These are phyloP conservation scores for Bruguiera hainesii DNA, from an alignment of 441 rosid species.

Conservation along the genomic window DNA sequence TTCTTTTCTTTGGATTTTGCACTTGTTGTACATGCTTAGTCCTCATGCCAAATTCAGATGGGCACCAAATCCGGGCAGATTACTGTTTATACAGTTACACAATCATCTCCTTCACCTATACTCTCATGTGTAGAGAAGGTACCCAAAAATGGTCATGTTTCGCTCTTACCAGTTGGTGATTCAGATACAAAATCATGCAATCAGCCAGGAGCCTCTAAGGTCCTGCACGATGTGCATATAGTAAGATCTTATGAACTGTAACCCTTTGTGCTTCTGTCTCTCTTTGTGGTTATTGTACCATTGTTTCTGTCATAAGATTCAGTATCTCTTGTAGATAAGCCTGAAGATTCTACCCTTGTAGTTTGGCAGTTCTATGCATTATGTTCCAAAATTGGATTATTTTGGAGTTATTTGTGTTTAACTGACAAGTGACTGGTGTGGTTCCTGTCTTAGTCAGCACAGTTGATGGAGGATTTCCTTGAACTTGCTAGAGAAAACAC, in stretches of 20 bases:
- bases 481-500: constrained; percentile 84
- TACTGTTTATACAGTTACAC: constrained; percentile 49
- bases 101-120: constrained; percentile 59
- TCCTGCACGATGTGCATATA: constrained; percentile 66
- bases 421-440: background rate
- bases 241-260: constrained; percentile 37
- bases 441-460: constrained; percentile 42
- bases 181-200: constrained; percentile 25
- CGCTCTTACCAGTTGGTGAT: constrained; percentile 40
- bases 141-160: constrained; percentile 46
- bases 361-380: too few species aligned
- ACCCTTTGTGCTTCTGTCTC: background rate
- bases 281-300: background rate
- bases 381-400: background rate
- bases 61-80: constrained; percentile 14
- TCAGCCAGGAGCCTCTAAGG: constrained; percentile 32
- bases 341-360: too few species aligned
- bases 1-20: constrained; percentile 11
- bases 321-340: background rate
- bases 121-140: constrained; percentile 54
- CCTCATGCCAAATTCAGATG: constrained; percentile 16
- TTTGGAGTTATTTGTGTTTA: background rate
- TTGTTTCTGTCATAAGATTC: background rate
- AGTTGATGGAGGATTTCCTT: constrained; percentile 75
- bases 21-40: constrained; percentile 11